Base-by-base conservation (phyloP, 345 rosid species). In the Salix udensis region DNA sequence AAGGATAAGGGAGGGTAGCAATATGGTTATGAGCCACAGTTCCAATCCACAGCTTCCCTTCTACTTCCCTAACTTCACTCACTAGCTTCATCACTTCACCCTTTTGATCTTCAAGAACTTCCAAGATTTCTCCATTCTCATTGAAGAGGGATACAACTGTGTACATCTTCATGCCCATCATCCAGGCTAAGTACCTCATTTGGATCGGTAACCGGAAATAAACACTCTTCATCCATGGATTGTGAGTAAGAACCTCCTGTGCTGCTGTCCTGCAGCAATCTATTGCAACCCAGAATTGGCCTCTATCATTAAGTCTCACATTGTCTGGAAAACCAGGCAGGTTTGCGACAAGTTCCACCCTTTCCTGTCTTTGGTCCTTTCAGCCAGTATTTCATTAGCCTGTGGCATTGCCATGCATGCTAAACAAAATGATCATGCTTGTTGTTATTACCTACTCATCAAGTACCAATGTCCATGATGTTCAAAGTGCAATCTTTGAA, bases 281-380 rank as follows among this genome's bases (percentile, higher is more conserved):
- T 71, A 96, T 93, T 19, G 99, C 99, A 42, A 96, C 98, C 99
- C 99, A 96, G 78, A 87, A 96, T 73, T 93, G 85, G 36, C 96
- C 98, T 68, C 83, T 89, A 1, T 89, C 94, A 68, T 93, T 96
- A 67, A 87, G 75, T 79, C 98, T 89, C 42, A 93, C 91, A 11
- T 96, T 96, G 86, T 96, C 98, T 2, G 99, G 99, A 74, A 92
- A 96, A n/a, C 99, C 97, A 0, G 97, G 98, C 8, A 94, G 86
- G 84, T 94, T 79, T 0, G 87, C 96, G 3, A 88, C 83, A 14
- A 88, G 82, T 65, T 91, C 91, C 10, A 84, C 75, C 0, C 13
- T 71, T 71, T 61, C 94, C 89, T 0, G 34, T 76, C 67, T 81
- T 88, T 15, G 94, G 84, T 71, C 99, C 98, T 82, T 96, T 92